Conservation (phyloP, 495 filamentous ascomycete genomes). For the Rhypophila decipiens region DNA sequence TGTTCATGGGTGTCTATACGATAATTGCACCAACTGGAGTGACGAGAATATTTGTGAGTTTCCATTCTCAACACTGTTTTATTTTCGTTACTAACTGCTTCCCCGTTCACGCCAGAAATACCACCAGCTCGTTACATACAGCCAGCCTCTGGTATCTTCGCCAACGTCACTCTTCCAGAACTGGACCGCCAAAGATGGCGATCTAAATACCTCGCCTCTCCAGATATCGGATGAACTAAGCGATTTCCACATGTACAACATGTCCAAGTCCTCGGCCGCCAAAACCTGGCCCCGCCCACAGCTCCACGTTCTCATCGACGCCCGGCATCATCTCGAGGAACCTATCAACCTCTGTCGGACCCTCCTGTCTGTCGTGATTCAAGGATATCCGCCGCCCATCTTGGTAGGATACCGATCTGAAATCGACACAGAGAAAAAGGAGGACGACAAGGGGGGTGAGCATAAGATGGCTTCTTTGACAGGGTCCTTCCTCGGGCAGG, state of each 20-base stretch:
- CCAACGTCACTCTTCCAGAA: too few species aligned
- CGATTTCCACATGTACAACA: constrained; percentile 2
- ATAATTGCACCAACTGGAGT: too few species aligned
- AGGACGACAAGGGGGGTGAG: not conserved
- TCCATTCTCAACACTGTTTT: too few species aligned
- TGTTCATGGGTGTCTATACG: too few species aligned
- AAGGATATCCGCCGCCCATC: constrained; percentile 10
- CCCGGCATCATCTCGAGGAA: not conserved
- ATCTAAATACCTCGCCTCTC: too few species aligned
- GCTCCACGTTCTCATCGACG: constrained; percentile 9
- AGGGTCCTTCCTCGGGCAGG: not conserved
- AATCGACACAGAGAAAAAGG: not conserved
- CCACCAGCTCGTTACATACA: too few species aligned
- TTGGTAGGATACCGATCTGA: constrained; percentile 1
- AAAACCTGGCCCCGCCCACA: constrained; percentile 6
- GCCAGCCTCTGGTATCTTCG: too few species aligned
- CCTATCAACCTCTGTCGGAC: constrained; percentile 1
- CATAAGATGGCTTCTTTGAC: not conserved
- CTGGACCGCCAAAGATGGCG: too few species aligned
- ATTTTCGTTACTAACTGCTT: too few species aligned
- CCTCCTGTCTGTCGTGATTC: constrained; percentile 5
- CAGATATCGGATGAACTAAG: constrained; percentile 4
- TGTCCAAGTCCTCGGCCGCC: not conserved
- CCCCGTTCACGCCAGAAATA: too few species aligned
- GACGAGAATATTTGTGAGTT: too few species aligned